Base-by-base conservation (phyloP, 2,329 filamentous ascomycete species). In the Leptographium procerum region DNA sequence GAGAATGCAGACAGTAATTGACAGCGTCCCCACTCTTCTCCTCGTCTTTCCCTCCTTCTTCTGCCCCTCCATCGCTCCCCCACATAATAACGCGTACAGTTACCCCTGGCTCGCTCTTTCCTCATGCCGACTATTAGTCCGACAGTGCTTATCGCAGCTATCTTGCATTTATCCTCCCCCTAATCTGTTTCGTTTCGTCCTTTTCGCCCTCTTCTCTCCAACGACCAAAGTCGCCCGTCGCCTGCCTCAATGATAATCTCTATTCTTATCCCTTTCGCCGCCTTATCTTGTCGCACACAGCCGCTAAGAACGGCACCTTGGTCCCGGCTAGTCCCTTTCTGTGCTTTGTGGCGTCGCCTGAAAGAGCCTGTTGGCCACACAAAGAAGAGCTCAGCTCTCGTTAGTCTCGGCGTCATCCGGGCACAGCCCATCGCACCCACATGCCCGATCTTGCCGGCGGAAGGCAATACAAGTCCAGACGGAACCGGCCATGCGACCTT, bases 401-500 rank as follows among this genome's bases (percentile, higher is more conserved):
- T 43, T 43, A n/a, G 40, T 43, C 40, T 43, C n/a, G 40, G 40
- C 40, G 19, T 19, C 36, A 22, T n/a, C 19, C 40, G 40, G 40
- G 40, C 40, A 43, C 40, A 9, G 16, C 40, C 40, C 40, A 43
- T 19, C 40, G 19, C 40, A 43, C 40, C 16, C 40, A 43, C 40
- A 43, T 43, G 40, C 40, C 40, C 16, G 40, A 43, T 6, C 40
- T 43, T 4, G 40, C 16, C 24, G 22, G 52, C 34, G 28, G 31
- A 19, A 43, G 53, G 16, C 36, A 16, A 8, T 47, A 55, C 40
- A 47, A 47, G 28, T 52, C 47, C 3, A 47, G 57, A 22, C 57
- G 57, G 14, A 59, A 59, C 29, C 45, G 57, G 13, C 57, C 57
- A 26, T 59, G 57, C 33, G 57, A 59, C 22, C n/a, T 56, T 13